Evolutionary conservation across 2,329 filamentous ascomycete species (phyloP).

Genomic region (Fusarium cyanostomum): DNA sequence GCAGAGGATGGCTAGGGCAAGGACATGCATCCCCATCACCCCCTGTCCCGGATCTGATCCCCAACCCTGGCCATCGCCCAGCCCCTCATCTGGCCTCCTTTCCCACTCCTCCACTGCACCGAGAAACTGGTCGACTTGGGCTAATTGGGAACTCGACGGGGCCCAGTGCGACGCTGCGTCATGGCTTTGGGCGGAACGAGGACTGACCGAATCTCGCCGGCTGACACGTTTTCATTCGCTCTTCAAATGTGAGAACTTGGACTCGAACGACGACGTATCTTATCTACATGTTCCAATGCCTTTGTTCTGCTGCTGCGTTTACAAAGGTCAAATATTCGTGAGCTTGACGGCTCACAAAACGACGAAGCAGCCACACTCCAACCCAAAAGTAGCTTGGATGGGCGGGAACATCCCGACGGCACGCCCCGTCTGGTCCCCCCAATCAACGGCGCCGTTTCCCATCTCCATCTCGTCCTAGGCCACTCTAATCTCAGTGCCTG

Average conservation of each 20-base stretch:
- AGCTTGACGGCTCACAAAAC: neutral
- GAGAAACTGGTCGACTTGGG: conserved; percentile 40
- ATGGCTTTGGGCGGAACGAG: conserved; percentile 25
- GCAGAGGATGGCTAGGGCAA: conserved; percentile 1
- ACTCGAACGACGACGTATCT: neutral
- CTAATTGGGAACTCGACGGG: conserved; percentile 33
- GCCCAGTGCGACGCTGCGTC: conserved; percentile 31
- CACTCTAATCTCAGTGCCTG: conserved; percentile 6
- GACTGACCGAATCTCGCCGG: conserved; percentile 21
- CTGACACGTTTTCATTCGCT: neutral
- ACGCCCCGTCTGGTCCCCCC: conserved; percentile 30
- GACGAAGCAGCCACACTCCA: conserved; percentile 18
- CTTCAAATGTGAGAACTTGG: neutral
- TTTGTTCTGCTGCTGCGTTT: neutral
- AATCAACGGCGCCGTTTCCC: conserved; percentile 28
- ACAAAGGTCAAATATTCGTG: neutral
- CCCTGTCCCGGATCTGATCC: conserved; percentile 39
- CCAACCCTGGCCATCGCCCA: conserved; percentile 24
- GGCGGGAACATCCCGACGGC: conserved; percentile 42
- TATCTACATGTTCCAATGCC: neutral
- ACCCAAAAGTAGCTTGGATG: conserved; percentile 25
- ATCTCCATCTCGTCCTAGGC: conserved; percentile 6
- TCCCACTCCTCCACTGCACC: conserved; percentile 35
- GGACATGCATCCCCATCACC: conserved; percentile 11
- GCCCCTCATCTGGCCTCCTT: conserved; percentile 8